Evolutionary conservation across 139 green algal genomes (phyloP).

Genomic region (Chlorella vulgaris): DNA sequence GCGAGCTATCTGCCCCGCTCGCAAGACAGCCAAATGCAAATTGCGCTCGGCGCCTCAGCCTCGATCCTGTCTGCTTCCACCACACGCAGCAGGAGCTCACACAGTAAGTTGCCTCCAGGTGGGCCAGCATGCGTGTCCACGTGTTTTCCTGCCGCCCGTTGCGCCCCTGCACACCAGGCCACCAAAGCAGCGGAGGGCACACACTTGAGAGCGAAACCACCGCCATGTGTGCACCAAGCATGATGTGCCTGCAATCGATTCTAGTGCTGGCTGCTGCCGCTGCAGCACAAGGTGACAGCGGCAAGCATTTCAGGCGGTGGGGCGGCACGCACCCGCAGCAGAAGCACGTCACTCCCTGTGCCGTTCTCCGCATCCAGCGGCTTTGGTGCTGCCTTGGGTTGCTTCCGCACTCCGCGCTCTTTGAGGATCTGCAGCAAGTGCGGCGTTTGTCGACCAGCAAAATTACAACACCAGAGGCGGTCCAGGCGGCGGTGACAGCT

Average conservation of each 20-base stretch:
- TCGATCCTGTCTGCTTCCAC: no score
- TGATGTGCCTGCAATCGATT: neutral
- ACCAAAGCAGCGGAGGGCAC: neutral
- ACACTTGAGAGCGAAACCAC: neutral
- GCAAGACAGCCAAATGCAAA: no score
- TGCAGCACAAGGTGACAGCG: neutral
- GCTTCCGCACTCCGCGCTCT: conserved; percentile 10
- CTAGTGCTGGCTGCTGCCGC: neutral
- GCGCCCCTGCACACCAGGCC: neutral
- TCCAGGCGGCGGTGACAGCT: no score
- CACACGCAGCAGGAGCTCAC: neutral
- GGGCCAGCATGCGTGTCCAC: conserved; percentile 10
- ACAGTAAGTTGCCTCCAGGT: conserved; percentile 28
- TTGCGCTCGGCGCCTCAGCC: no score
- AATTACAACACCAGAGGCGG: neutral
- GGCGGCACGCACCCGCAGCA: conserved; percentile 10
- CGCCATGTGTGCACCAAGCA: neutral
- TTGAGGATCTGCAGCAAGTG: conserved; percentile 21
- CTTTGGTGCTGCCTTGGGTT: neutral
- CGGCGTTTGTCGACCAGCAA: neutral
- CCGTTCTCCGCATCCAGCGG: neutral
- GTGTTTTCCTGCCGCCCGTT: conserved; percentile 8
- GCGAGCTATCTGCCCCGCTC: neutral
- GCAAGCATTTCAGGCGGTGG: neutral
- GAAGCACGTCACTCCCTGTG: neutral